Evolutionary conservation across 1,284 basidiomycete genomes (phyloP).

Genomic region (Pseudozyma tsukubaensis): DNA sequence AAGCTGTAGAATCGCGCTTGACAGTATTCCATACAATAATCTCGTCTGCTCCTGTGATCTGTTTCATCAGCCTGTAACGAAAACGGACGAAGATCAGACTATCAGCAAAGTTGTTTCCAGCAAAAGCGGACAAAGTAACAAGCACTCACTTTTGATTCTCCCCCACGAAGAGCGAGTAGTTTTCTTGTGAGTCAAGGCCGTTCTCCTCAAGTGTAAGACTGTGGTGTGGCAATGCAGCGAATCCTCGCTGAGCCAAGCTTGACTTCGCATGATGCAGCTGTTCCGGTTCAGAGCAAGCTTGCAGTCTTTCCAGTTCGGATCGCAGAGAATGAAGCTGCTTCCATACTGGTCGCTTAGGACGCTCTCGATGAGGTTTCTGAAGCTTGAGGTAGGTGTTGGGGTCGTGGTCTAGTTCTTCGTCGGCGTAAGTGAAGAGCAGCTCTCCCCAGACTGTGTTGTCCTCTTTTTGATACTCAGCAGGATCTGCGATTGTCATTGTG

Average conservation of each 20-base stretch:
- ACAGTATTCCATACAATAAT: conserved; percentile 41
- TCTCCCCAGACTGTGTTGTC: conserved; percentile 14
- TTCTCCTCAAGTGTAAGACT: conserved; percentile 11
- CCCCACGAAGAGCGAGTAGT: conserved; percentile 20
- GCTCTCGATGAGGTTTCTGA: conserved; percentile 23
- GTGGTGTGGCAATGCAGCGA: conserved; percentile 23
- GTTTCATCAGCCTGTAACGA: conserved; percentile 16
- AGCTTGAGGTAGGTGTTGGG: conserved; percentile 21
- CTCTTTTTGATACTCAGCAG: neutral
- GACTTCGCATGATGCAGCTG: conserved; percentile 7
- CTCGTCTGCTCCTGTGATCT: conserved; percentile 28
- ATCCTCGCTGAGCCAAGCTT: conserved; percentile 18
- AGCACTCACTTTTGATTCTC: conserved; percentile 24
- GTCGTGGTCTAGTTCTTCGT: conserved; percentile 29
- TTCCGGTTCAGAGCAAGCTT: conserved; percentile 2
- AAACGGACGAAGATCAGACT: neutral
- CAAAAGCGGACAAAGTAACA: no score
- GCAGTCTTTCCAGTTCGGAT: conserved; percentile 14
- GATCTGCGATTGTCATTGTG: conserved; percentile 10
- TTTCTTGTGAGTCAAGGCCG: conserved; percentile 22
- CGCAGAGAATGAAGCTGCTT: conserved; percentile 26
- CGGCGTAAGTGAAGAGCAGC: conserved; percentile 28
- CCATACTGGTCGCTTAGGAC: conserved; percentile 25
- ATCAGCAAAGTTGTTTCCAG: no score
- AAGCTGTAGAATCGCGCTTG: conserved; percentile 24